A percentile compares a stretch with the other conserved stretches of the same genome.
Evolutionary conservation across 2,329 filamentous ascomycete species (phyloP).

Genomic region (Balansia obtecta): DNA sequence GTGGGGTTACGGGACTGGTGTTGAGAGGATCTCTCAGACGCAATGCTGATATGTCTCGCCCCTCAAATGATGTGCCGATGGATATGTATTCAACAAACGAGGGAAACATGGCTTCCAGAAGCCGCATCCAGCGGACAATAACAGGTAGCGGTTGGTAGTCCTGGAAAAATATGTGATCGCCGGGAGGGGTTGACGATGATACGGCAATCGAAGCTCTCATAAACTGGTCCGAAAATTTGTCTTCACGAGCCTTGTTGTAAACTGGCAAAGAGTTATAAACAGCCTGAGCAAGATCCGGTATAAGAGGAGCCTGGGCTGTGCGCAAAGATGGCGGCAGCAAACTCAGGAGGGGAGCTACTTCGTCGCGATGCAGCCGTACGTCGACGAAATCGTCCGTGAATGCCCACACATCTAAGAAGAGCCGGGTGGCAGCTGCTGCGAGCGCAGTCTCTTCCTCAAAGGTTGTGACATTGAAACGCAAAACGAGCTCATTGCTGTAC

Average conservation of each 20-base stretch:
- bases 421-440: constrained; percentile 56
- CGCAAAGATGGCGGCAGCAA: constrained; percentile 66
- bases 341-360: constrained; percentile 65
- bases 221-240: neutral
- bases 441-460: constrained; percentile 57
- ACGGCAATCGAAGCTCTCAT: constrained; percentile 9
- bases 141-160: constrained; percentile 82
- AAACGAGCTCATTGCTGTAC: constrained; percentile 74
- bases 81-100: constrained; percentile 60
- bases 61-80: constrained; percentile 80
- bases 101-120: constrained; percentile 83
- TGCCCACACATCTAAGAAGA: constrained; percentile 87
- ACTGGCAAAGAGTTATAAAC: constrained; percentile 45
- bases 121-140: constrained; percentile 81
- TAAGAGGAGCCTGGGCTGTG: constrained; percentile 58
- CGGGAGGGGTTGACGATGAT: constrained; percentile 20
- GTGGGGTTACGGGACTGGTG: constrained; percentile 30
- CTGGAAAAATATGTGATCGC: constrained; percentile 76
- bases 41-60: constrained; percentile 72
- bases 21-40: constrained; percentile 51
- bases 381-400: constrained; percentile 74
- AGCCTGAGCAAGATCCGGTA: constrained; percentile 66
- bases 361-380: constrained; percentile 63
- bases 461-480: constrained; percentile 72
- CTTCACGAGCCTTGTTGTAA: constrained; percentile 5